Percentiles rank a stretch among this genome's conserved stretches.
Conservation (phyloP, 1,284 basidiomycete species). For the Dichomitus squalens region DNA sequence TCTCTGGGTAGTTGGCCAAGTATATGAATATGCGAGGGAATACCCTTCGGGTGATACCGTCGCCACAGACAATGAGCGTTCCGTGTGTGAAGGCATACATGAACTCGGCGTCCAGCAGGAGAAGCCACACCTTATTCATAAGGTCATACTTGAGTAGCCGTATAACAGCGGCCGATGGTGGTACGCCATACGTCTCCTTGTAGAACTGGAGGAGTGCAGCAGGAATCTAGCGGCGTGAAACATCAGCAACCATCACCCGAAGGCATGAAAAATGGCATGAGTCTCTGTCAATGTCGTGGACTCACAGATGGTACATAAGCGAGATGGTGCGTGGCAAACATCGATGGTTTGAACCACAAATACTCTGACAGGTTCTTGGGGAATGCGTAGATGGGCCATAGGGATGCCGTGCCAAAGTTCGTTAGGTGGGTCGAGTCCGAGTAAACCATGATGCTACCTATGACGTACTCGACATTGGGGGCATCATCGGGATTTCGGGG, state of each 20-base stretch:
- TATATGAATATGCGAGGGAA: constrained; percentile 25
- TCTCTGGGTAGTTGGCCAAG: constrained; percentile 36
- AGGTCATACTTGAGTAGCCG: constrained; percentile 29
- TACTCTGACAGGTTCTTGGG: constrained; percentile 29
- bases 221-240: constrained; percentile 4
- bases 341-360: constrained; percentile 20
- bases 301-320: constrained; percentile 29
- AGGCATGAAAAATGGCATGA: neutral
- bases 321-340: constrained; percentile 21
- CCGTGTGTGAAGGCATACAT: constrained; percentile 29
- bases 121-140: constrained; percentile 28
- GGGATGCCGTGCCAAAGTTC: constrained; percentile 20
- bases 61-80: constrained; percentile 27
- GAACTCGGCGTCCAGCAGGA: constrained; percentile 31
- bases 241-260: no score
- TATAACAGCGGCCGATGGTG: neutral
- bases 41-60: constrained; percentile 18
- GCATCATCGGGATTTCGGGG: constrained; percentile 15
- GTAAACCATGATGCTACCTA: constrained; percentile 21
- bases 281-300: neutral
- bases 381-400: constrained; percentile 12
- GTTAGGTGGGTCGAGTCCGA: constrained; percentile 19
- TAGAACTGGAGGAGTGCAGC: neutral
- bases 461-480: constrained; percentile 16
- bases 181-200: neutral